Percentiles rank a stretch among this genome's conserved stretches.
These are phyloP conservation scores for Hypoxylon sp. DNA, from an alignment of 2,329 filamentous ascomycete genomes.

Conservation along the genomic window DNA sequence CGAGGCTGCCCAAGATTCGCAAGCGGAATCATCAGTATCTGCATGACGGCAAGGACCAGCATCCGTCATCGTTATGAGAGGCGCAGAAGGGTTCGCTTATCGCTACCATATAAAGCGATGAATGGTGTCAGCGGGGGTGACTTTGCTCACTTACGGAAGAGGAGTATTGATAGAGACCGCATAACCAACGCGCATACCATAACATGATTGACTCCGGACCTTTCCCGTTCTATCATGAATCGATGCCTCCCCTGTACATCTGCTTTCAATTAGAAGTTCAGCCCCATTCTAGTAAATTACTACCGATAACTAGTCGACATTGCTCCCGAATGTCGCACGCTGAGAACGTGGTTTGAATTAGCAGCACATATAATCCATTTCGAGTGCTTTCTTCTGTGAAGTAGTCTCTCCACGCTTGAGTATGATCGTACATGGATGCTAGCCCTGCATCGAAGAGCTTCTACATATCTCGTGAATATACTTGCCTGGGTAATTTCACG, in stretches of 20 bases:
- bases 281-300: too few relatives aligned
- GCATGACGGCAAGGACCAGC: constrained; percentile 7
- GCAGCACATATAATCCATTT: background rate
- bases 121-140: too few relatives aligned
- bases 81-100: background rate
- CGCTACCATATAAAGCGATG: background rate
- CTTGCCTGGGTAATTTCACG: background rate
- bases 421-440: constrained; percentile 38
- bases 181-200: too few relatives aligned
- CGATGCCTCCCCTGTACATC: too few relatives aligned
- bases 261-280: too few relatives aligned
- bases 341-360: background rate
- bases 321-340: background rate
- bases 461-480: constrained; percentile 15
- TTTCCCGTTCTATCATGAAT: too few relatives aligned
- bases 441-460: constrained; percentile 29
- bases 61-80: constrained; percentile 4
- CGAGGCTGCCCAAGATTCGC: constrained; percentile 27
- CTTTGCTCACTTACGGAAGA: too few relatives aligned
- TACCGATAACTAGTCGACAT: too few relatives aligned
- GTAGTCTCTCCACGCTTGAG: background rate
- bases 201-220: too few relatives aligned
- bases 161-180: too few relatives aligned
- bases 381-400: constrained; percentile 22
- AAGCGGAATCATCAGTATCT: constrained; percentile 18